Evolutionary conservation across 345 rosid genomes (phyloP).

Genomic region (Syzygium grande): DNA sequence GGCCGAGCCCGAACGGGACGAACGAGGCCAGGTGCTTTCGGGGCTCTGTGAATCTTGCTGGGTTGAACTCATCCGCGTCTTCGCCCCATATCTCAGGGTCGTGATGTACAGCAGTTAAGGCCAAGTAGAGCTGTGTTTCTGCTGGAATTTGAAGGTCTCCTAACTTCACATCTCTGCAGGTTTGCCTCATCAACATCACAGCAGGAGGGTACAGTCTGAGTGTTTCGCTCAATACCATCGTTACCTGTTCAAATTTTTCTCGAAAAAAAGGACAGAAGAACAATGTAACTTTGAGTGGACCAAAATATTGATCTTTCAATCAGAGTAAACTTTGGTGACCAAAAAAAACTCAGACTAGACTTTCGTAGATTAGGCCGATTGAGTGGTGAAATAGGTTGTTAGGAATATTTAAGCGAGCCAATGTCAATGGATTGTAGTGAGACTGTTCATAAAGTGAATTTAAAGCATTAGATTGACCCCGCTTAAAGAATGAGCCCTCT

Average conservation of each 20-base stretch:
- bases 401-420: neutral
- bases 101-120: conserved; percentile 43
- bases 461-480: neutral
- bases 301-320: neutral
- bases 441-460: neutral
- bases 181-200: conserved; percentile 39
- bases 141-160: conserved; percentile 58
- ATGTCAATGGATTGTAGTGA: neutral
- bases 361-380: neutral
- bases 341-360: neutral
- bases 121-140: conserved; percentile 46
- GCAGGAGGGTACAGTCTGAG: conserved; percentile 73
- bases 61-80: conserved; percentile 61
- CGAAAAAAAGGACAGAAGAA: neutral
- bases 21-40: conserved; percentile 36
- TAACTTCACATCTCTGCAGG: conserved; percentile 28
- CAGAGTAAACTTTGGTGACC: neutral
- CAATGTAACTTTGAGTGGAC: neutral
- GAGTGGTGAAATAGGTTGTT: too few relatives aligned
- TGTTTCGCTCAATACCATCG: conserved; percentile 59
- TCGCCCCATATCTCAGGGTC: conserved; percentile 64
- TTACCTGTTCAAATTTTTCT: conserved; percentile 24
- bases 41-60: conserved; percentile 42
- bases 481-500: neutral
- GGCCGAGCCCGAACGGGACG: conserved; percentile 57